Percentiles rank a stretch among this genome's conserved stretches.
phyloP scores from a whole-genome alignment of 2,329 filamentous ascomycete species.

The Exophiala mesophila region DNA sequence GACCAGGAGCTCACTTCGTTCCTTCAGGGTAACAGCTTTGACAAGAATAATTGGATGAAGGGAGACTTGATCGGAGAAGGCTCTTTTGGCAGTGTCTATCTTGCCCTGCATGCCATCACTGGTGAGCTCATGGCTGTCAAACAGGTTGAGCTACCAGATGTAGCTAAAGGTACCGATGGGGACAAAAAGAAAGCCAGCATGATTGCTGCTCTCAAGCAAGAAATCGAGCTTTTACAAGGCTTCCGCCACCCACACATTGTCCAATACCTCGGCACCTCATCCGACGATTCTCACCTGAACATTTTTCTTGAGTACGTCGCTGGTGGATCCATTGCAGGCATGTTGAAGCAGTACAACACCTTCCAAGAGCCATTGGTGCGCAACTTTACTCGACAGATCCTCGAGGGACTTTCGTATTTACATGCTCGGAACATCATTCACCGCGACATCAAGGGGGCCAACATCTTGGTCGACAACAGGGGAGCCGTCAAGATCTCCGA shows the following conservation, averaged over 20 bases:
- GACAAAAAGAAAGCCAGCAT: slow-evolving; percentile 95
- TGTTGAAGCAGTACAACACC: slow-evolving; percentile 97
- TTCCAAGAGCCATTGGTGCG: slow-evolving; percentile 88
- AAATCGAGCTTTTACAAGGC: slow-evolving; percentile 89
- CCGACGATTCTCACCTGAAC: slow-evolving; percentile 85
- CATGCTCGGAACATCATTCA: slow-evolving; percentile 96
- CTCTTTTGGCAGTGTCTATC: slow-evolving; percentile 91
- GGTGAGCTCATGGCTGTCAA: slow-evolving; percentile 98
- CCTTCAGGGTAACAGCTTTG: slow-evolving; percentile 87
- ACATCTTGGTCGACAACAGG: slow-evolving; percentile 98
- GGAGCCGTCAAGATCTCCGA: slow-evolving; percentile 98
- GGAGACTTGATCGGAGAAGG: slow-evolving; percentile 94
- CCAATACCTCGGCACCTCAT: slow-evolving; percentile 93
- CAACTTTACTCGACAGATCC: slow-evolving; percentile 94
- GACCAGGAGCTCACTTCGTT: slow-evolving; percentile 89
- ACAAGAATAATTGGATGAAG: slow-evolving; percentile 99
- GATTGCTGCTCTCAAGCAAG: slow-evolving; percentile 94
- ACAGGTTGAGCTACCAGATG: slow-evolving; percentile 87
- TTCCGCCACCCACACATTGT: slow-evolving; percentile 96
- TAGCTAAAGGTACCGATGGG: slow-evolving; percentile 68
- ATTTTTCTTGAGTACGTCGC: slow-evolving; percentile 99
- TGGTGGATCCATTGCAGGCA: slow-evolving; percentile 93
- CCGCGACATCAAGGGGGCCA: slow-evolving; percentile 97
- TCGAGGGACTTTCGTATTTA: slow-evolving; percentile 86
- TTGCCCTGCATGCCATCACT: slow-evolving; percentile 91